Evolutionary conservation across 495 filamentous ascomycete genomes (phyloP).

Genomic region (Aspergillus saccharolyticus): DNA sequence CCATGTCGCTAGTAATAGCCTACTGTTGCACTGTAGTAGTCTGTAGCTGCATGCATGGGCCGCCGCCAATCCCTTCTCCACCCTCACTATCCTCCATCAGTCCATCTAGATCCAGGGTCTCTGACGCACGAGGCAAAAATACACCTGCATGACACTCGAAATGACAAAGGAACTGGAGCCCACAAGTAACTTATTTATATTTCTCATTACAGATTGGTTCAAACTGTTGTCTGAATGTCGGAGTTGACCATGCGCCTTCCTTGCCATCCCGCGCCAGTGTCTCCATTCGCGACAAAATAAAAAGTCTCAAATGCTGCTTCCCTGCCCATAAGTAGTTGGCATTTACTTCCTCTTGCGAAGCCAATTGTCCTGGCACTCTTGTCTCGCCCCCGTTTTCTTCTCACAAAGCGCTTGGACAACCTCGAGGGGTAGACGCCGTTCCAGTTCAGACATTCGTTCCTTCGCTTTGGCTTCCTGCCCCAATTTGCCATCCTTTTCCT

Average conservation of each 20-base stretch:
- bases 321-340: slow-evolving; percentile 10
- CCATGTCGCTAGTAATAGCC: slow-evolving; percentile 23
- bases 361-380: slow-evolving; percentile 16
- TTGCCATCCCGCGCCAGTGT: slow-evolving; percentile 7
- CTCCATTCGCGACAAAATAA: slow-evolving; percentile 18
- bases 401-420: slow-evolving; percentile 7
- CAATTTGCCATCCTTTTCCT: slow-evolving; percentile 13
- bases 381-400: background rate
- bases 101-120: slow-evolving; percentile 35
- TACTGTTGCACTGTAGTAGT: background rate
- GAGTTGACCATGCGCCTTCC: slow-evolving; percentile 25
- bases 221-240: slow-evolving; percentile 18
- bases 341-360: slow-evolving; percentile 9
- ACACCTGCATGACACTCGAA: slow-evolving; percentile 34
- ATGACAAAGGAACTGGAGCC: slow-evolving; percentile 28
- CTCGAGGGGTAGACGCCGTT: slow-evolving; percentile 4
- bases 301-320: slow-evolving; percentile 21
- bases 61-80: slow-evolving; percentile 31
- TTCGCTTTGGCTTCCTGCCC: slow-evolving; percentile 7
- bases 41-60: slow-evolving; percentile 19
- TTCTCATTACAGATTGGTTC: slow-evolving; percentile 21
- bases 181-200: slow-evolving; percentile 15
- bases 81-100: slow-evolving; percentile 23
- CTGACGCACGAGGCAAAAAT: slow-evolving; percentile 33
- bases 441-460: slow-evolving; percentile 18